phyloP scores from a whole-genome alignment of 305 asterid genomes.

The Fraxinus nigra region DNA sequence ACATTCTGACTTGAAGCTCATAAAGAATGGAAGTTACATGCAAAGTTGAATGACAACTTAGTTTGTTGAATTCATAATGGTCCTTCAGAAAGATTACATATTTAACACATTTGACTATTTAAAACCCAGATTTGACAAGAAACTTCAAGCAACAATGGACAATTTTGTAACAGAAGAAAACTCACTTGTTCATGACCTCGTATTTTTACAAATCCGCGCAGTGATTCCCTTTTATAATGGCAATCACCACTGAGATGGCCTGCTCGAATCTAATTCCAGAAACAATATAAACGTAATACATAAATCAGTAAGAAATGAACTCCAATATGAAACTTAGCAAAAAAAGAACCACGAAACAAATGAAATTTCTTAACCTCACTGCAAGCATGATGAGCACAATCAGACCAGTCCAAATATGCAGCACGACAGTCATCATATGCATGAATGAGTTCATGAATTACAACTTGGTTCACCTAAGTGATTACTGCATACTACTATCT shows the following conservation, averaged over 20 bases:
- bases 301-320: neutral
- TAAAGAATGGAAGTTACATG: neutral
- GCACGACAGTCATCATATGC: conserved; percentile 89
- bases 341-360: neutral
- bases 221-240: conserved; percentile 74
- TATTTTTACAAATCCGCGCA: conserved; percentile 61
- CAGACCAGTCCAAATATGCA: conserved; percentile 67
- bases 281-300: neutral
- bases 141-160: neutral
- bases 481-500: conserved; percentile 75
- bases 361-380: neutral
- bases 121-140: neutral
- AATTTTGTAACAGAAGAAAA: conserved; percentile 11
- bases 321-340: neutral
- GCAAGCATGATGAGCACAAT: conserved; percentile 67
- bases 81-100: neutral
- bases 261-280: conserved; percentile 68
- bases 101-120: neutral
- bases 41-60: neutral
- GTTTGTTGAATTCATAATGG: neutral
- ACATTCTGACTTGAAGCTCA: neutral
- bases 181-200: conserved; percentile 79
- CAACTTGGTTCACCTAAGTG: conserved; percentile 72
- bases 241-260: conserved; percentile 94
- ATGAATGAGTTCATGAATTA: conserved; percentile 91